Evolutionary conservation across 1,284 basidiomycete genomes (phyloP), one percentile per base, ranked within the genome.

Genomic region (Ceratobasidium sp.): DNA sequence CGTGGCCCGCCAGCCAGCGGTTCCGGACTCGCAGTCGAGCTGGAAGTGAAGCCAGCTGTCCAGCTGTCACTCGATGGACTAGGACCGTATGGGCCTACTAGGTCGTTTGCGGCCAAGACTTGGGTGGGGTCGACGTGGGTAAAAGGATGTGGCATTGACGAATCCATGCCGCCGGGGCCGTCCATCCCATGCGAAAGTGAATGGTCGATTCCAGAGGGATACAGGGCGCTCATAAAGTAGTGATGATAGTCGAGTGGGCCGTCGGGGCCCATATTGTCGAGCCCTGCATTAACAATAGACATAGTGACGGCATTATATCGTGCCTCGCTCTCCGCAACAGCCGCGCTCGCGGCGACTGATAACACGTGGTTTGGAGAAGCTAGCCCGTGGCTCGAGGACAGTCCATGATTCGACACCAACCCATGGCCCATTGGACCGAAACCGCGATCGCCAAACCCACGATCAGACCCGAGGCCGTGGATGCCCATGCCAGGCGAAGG

Each of bases 81-180:
- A 24, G 90, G 83, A 8, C 63, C 76, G 34, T 72, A 75, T 1
- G 34, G 53, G 68, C 83, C 82, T 34, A 84, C 85, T 54, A 81
- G 78, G 61, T 86, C 85, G 22, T 86, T 86, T 59, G 83, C 83
- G 9, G 89, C 86, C 69, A 95, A 83, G 62, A 95, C 92, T 81
- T 96, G 93, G 24, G 89, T 90, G 1, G 95, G 94, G 83, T 96
- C 93, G 76, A 96, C 92, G 81, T 94, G 92, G 39, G 93, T 95
- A 83, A 89, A 94, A 3, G 88, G 88, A 64, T 83, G 83, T 74
- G 86, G 86, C 51, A 81, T 81, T n/a, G 48, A 51, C 19, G 56
- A 59, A 77, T 68, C 79, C 77, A 72, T 24, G 11, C 64, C 64
- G 29, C 49, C 51, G 14, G 53, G 16, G 24, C 54, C 51, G 22